Conservation (phyloP, 2,329 filamentous ascomycete species). For the Claviceps quebecensis region DNA sequence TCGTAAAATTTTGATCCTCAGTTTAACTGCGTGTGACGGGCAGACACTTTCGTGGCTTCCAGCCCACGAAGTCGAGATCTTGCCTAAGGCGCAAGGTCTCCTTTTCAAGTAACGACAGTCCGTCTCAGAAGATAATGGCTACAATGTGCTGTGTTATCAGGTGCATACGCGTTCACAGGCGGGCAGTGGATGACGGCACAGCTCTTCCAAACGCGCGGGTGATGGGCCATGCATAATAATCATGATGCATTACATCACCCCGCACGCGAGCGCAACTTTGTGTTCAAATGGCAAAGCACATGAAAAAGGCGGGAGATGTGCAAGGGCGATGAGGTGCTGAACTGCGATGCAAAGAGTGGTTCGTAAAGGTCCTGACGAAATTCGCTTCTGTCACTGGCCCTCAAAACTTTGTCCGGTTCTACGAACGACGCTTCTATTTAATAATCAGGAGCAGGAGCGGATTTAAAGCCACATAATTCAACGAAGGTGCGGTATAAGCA, state of each 20-base stretch:
- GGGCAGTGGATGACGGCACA: background rate
- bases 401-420: background rate
- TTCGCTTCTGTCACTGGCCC: background rate
- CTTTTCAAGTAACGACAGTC: background rate
- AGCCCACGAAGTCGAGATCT: background rate
- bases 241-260: background rate
- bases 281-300: background rate
- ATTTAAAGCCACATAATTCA: background rate
- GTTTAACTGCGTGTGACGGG: background rate
- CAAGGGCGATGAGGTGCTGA: background rate
- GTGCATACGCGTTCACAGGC: background rate
- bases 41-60: background rate
- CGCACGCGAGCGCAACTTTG: background rate
- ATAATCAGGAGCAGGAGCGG: background rate
- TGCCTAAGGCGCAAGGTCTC: background rate
- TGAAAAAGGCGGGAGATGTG: background rate
- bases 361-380: background rate
- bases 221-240: background rate
- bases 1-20: background rate
- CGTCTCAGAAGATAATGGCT: background rate
- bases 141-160: background rate
- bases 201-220: background rate
- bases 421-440: background rate
- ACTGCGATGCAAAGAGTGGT: background rate
- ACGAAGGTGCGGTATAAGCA: background rate